Base-by-base conservation (phyloP, 306 rosid species). In the Ochetophila trinervis region DNA sequence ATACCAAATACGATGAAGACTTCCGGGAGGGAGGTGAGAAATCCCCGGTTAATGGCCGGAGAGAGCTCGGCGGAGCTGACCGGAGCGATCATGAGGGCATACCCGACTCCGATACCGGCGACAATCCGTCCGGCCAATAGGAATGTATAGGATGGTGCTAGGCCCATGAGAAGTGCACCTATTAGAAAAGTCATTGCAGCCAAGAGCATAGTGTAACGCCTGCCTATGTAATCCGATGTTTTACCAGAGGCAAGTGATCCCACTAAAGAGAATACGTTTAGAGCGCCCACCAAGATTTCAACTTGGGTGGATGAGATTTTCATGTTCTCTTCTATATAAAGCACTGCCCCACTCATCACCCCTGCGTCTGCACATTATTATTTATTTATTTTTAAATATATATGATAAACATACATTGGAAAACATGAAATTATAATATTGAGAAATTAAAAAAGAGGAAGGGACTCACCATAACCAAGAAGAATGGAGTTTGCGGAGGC, bases 301-400 rank as follows among this genome's bases (percentile, higher is more conserved):
- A 79, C 84, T 73, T 91, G 87, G 2, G 84, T 63, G 19, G 89
- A 68, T 42, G 86, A 64, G 54, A 91, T 85, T 4, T 83, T 80
- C 12, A 91, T 71, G 61, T 85, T 77, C 51, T 91, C 75, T 42
- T 54, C 78, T 73, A 91, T 86, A 51, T 36, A 79, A 5, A 91
- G 65, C 53, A 68, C 85, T 22, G 96, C 97, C 32, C 97, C 97
- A 83, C 97, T 91, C 96, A 91, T 91, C 17, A 86, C 97, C 71
- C 96, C 96, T 68, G 84, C 86, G 63, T 91, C 84, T 76, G 74
- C 67, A 19, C 14, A 2, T 0, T 9, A 27, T 63, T 10, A 6
- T 14, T 35, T 14, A 10, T 50, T 50, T 50, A 2, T 20, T 10
- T 5, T 8, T 5, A 30, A 19, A 27, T 35, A 21, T 12, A 37